Percentiles rank a stretch among this genome's conserved stretches.
These are phyloP conservation scores for button mushroom (Agaricus bisporus) DNA, from an alignment of 768 basidiomycete species.

Conservation along the genomic window DNA sequence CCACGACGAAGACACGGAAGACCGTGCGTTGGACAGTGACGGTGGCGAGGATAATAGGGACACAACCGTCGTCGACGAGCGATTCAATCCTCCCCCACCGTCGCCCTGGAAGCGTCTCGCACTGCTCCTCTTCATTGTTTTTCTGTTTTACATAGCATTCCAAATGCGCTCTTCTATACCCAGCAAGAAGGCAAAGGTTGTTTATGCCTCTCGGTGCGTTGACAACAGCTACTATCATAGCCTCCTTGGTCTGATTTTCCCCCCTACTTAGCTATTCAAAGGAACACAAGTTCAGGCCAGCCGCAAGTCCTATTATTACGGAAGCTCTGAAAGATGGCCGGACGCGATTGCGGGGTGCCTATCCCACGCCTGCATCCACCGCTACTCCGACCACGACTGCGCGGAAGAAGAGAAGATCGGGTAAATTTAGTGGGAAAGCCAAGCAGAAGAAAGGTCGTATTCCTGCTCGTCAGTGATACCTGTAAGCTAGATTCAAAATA, in stretches of 20 bases:
- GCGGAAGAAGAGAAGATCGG: conserved; percentile 7
- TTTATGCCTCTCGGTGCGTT: conserved; percentile 17
- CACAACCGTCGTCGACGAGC: background rate
- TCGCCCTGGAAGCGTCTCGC: conserved; percentile 11
- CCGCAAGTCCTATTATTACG: conserved; percentile 17
- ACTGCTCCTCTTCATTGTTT: background rate
- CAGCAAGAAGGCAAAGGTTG: conserved; percentile 7
- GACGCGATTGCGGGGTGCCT: conserved; percentile 13
- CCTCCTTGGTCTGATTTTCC: background rate
- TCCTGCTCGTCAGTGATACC: background rate
- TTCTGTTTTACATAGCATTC: conserved; percentile 10
- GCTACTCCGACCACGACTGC: conserved; percentile 4
- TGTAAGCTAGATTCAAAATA: background rate
- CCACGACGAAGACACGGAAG: background rate
- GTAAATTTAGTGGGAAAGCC: background rate
- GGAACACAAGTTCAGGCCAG: conserved; percentile 16
- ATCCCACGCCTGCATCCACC: conserved; percentile 10
- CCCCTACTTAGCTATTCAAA: conserved; percentile 14
- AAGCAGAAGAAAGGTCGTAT: conserved; percentile 3
- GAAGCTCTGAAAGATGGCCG: conserved; percentile 16
- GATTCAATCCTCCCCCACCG: conserved; percentile 5
- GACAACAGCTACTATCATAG: background rate
- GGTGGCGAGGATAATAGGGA: background rate
- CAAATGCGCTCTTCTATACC: background rate
- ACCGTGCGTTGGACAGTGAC: background rate